Base-by-base conservation (phyloP, 1,284 basidiomycete species). In the Takashimella tepidaria region DNA sequence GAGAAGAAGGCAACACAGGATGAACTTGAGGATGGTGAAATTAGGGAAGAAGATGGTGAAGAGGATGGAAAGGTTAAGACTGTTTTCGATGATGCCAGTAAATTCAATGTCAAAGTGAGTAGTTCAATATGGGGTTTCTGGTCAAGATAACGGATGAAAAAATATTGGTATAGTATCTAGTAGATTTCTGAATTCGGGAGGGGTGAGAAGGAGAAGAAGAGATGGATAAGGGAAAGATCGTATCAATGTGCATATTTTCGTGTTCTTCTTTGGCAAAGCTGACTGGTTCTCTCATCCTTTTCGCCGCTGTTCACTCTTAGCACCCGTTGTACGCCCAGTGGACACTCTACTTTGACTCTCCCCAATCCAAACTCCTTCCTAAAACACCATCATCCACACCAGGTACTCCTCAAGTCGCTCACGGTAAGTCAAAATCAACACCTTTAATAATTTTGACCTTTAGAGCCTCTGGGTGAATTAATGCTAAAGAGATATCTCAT, bases 261-360 rank as follows among this genome's bases (percentile, higher is more conserved):
- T n/a, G n/a, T n/a, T n/a, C n/a, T n/a, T n/a, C n/a, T n/a, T n/a
- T n/a, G n/a, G n/a, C n/a, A n/a, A n/a, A n/a, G n/a, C n/a, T n/a
- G n/a, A n/a, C n/a, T n/a, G n/a, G n/a, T n/a, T n/a, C n/a, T n/a
- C n/a, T n/a, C n/a, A n/a, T n/a, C n/a, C n/a, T n/a, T n/a, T n/a
- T n/a, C n/a, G n/a, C n/a, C n/a, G 41, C 16, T 27, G 49, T 26
- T 13, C 26, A 13, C 12, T 24, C 31, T 11, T 67, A 92, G 90
- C 91, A 95, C 70, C 91, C 91, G 22, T 83, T 95, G 37, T 93
- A 84, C 75, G 90, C 91, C 27, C 80, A 86, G n/a, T 96, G 92
- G 92, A 96, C 91, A 5, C 84, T 97, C 45, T 96, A 90, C 90
- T 97, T 95, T 73, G 92, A 96, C 73, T 93, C 92, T 47, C 90